Conservation (phyloP, 176 grass and related monocot species). For the Secale cereale region DNA sequence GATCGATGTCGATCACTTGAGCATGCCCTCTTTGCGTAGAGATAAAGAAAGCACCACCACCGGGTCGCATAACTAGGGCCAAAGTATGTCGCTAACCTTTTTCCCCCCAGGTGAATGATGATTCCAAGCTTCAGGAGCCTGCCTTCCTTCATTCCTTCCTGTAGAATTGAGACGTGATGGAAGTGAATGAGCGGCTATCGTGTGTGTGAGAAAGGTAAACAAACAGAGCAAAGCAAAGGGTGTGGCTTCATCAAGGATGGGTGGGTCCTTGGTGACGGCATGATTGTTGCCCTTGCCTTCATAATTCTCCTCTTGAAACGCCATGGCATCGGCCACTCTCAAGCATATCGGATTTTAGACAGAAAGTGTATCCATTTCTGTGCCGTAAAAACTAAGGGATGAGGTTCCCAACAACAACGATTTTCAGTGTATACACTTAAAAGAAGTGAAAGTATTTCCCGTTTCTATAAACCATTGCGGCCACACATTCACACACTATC, state of each 20-base stretch:
- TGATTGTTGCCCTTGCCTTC: background rate
- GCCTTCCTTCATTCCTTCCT: background rate
- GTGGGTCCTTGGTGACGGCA: background rate
- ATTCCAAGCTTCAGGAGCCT: conserved; percentile 17
- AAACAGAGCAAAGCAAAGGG: background rate
- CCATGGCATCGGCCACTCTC: background rate
- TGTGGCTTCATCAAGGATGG: background rate
- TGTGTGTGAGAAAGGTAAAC: background rate
- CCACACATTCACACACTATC: background rate
- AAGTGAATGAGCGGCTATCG: background rate
- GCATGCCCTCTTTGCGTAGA: conserved; percentile 33
- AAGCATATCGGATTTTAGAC: background rate
- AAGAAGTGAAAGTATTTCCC: background rate
- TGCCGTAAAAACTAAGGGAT: background rate
- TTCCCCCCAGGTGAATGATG: conserved; percentile 2
- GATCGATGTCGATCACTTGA: background rate
- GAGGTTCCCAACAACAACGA: background rate
- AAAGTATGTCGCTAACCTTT: conserved; percentile 9
- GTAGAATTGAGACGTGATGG: background rate
- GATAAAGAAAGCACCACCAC: conserved; percentile 18
- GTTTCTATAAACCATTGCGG: background rate
- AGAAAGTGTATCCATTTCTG: background rate
- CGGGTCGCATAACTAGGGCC: background rate
- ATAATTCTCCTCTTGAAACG: background rate
- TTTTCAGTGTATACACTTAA: background rate